Conservation (phyloP, 2,329 filamentous ascomycete species). For the Clarireedia paspali region DNA sequence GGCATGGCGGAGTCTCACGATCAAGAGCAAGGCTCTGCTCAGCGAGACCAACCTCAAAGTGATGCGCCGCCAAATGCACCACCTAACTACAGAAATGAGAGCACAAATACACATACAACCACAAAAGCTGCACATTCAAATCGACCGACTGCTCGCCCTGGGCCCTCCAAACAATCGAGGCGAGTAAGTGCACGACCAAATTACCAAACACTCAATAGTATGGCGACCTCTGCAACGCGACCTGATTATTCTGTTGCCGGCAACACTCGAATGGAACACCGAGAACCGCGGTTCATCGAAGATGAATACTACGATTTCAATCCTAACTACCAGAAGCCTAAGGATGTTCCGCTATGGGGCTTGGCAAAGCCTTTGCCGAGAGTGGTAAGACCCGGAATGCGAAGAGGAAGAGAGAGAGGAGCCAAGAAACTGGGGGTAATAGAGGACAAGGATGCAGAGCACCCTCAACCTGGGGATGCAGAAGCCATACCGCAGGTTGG, state of each 20-base stretch:
- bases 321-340: conserved; percentile 11
- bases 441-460: conserved; percentile 10
- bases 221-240: neutral
- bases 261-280: neutral
- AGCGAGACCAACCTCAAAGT: neutral
- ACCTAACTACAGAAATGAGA: neutral
- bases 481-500: conserved; percentile 12
- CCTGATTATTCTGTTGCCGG: conserved; percentile 4
- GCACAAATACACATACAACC: neutral
- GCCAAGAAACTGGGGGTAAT: neutral
- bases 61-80: neutral
- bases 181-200: neutral
- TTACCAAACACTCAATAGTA: neutral
- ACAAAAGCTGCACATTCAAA: neutral
- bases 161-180: neutral
- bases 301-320: conserved; percentile 14
- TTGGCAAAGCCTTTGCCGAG: conserved; percentile 15
- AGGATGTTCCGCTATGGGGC: conserved; percentile 15
- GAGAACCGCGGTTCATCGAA: conserved; percentile 10
- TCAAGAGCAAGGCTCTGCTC: neutral
- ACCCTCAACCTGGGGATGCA: conserved; percentile 3
- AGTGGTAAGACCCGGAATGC: conserved; percentile 15
- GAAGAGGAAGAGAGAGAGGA: neutral
- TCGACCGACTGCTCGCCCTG: neutral
- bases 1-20: neutral